Evolutionary conservation across 345 rosid species (phyloP).

Genomic region (Hibiscus trionum): DNA sequence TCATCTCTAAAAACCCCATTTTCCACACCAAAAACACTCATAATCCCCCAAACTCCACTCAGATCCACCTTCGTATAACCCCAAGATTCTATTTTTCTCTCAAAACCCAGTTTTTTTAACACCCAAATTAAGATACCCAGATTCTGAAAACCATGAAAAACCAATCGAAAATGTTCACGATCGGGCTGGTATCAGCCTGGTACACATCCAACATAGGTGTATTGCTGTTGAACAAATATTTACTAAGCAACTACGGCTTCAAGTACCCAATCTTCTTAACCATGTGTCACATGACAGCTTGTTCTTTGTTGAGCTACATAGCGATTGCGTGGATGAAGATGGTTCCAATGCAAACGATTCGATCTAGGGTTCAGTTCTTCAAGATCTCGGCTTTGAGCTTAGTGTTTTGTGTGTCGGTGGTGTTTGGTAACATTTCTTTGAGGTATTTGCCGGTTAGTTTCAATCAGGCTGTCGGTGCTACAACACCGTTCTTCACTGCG

Average conservation of each 20-base stretch:
- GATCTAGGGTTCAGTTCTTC: slow-evolving; percentile 76
- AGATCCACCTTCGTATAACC: slow-evolving; percentile 7
- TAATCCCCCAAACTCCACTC: background rate
- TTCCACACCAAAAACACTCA: background rate
- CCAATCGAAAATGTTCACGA: slow-evolving; percentile 54
- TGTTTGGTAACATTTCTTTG: slow-evolving; percentile 84
- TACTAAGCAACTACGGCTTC: slow-evolving; percentile 91
- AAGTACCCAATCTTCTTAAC: slow-evolving; percentile 96
- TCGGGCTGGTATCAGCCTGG: slow-evolving; percentile 87
- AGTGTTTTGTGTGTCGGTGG: slow-evolving; percentile 93
- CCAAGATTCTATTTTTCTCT: background rate
- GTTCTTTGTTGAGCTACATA: slow-evolving; percentile 77
- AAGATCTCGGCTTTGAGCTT: slow-evolving; percentile 86
- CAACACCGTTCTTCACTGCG: slow-evolving; percentile 97
- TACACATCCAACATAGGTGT: slow-evolving; percentile 97
- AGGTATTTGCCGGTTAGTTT: slow-evolving; percentile 83
- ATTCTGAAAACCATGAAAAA: slow-evolving; percentile 31
- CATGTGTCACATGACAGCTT: slow-evolving; percentile 99
- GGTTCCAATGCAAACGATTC: slow-evolving; percentile 97
- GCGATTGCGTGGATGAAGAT: slow-evolving; percentile 95
- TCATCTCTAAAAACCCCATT: background rate
- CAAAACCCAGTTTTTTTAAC: background rate
- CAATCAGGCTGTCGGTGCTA: slow-evolving; percentile 93
- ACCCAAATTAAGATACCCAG: background rate
- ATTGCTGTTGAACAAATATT: slow-evolving; percentile 79